phyloP scores from a whole-genome alignment of 2,329 filamentous ascomycete genomes.

The Cladophialophora bantiana region DNA sequence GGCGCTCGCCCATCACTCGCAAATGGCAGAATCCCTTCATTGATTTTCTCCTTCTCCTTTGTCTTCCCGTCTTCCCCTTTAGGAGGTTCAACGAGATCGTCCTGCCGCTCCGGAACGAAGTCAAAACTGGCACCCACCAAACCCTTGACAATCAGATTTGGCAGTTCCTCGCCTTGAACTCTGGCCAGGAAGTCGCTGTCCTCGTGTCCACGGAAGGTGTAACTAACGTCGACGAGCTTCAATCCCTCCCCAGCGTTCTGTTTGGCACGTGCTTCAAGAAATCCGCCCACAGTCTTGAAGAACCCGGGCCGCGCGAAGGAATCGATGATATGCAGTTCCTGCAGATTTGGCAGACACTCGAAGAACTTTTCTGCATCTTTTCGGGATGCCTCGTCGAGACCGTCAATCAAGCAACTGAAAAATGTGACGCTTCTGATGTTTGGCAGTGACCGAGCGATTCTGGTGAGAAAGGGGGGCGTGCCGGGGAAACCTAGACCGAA shows the following conservation, averaged over 20 bases:
- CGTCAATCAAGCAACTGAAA: conserved; percentile 56
- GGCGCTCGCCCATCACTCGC: conserved; percentile 36
- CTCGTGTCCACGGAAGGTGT: conserved; percentile 54
- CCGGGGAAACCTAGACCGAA: conserved; percentile 57
- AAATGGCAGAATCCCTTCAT: conserved; percentile 36
- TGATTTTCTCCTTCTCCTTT: conserved; percentile 22
- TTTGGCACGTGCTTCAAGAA: conserved; percentile 34
- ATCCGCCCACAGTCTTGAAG: conserved; percentile 44
- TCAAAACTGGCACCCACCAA: conserved; percentile 34
- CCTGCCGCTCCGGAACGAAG: conserved; percentile 30
- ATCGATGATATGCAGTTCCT: conserved; percentile 57
- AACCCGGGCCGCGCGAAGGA: conserved; percentile 54
- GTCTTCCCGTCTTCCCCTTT: conserved; percentile 21
- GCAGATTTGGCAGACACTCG: conserved; percentile 44
- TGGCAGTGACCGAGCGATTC: conserved; percentile 50
- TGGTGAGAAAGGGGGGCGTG: conserved; percentile 50
- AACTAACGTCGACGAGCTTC: conserved; percentile 56
- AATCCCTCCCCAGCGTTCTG: conserved; percentile 40
- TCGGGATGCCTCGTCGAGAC: conserved; percentile 49
- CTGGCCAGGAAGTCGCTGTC: conserved; percentile 52
- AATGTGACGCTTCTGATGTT: conserved; percentile 54
- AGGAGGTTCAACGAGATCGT: conserved; percentile 17
- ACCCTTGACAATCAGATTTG: conserved; percentile 28
- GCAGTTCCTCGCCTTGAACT: conserved; percentile 43
- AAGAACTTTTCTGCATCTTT: conserved; percentile 54